These are phyloP conservation scores for Thelonectria blattea DNA, from an alignment of 2,329 filamentous ascomycete species.

Conservation along the genomic window DNA sequence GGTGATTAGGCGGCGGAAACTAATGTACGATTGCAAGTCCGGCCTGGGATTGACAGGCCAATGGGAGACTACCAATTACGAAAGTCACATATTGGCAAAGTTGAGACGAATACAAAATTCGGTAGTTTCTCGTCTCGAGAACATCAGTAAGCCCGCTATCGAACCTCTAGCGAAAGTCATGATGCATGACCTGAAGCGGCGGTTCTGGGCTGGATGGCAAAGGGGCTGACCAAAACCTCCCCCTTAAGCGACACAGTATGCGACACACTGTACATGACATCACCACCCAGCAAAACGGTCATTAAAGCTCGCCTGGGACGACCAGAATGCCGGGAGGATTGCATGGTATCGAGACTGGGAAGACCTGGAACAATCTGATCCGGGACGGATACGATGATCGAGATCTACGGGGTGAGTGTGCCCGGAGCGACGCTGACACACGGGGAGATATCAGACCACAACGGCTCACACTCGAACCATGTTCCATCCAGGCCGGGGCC, in stretches of 20 bases:
- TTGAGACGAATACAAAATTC: not conserved
- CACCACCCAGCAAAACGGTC: constrained; percentile 5
- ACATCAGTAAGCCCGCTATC: not conserved
- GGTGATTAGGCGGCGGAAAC: not conserved
- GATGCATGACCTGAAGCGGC: not conserved
- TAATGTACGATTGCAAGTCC: not conserved
- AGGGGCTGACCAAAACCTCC: not conserved
- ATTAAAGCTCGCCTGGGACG: not conserved
- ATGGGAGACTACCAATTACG: not conserved
- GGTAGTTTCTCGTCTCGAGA: not conserved
- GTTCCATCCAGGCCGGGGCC: constrained; percentile 72
- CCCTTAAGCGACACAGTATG: constrained; percentile 8
- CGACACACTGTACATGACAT: constrained; percentile 21
- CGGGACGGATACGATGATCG: constrained; percentile 29
- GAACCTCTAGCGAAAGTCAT: not conserved
- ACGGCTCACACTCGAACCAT: constrained; percentile 22
- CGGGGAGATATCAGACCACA: not conserved
- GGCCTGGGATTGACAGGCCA: not conserved
- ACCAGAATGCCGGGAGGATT: not conserved
- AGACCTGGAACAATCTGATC: constrained; percentile 1
- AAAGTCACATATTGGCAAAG: not conserved
- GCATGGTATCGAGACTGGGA: not conserved
- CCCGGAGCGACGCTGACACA: fast-evolving
- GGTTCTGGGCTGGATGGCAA: not conserved
- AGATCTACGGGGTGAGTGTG: constrained; percentile 43